Evolutionary conservation across 331 rosid species (phyloP), one percentile per base, ranked within the genome.

Genomic region (Prunus yedoensis): DNA sequence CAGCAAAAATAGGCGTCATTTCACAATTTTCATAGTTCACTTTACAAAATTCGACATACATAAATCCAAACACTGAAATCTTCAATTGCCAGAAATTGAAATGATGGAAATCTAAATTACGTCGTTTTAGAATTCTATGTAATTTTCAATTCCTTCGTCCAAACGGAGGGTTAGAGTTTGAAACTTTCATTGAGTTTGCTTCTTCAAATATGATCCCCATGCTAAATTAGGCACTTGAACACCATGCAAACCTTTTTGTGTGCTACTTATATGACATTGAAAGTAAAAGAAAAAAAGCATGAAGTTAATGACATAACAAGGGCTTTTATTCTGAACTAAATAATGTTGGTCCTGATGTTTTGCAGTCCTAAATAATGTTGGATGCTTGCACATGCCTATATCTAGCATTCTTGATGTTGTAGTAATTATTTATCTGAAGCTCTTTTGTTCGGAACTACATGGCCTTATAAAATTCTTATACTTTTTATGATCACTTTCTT

Each of bases 341-440:
- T 3, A n/a, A 20, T n/a, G 35, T 73, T 10, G 25, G 16, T 59
- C 17, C 21, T 73, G 9, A 64, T 46, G 43, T 52, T 41, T 52
- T 56, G 61, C 4, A 12, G 27, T 45, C 60, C 66, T 66, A 66
- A 14, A 27, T 56, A 28, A 21, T 49, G 15, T 23, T 12, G n/a
- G 68, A 57, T 16, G 28, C 70, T 45, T 77, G 13, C 61, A 13
- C 12, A n/a, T 32, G 10, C 47, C 11, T 21, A 47, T 53, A 23
- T 56, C 53, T 45, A 35, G 61, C n/a, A 38, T 25, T 20, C 61
- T 2, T 72, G 17, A 72, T 71, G 68, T 57, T 43, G 66, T n/a
- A n/a, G n/a, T 28, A 43, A 5, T 63, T 78, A 17, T 51, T 47
- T 8, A 66, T 52, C 2, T 20, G 52, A 62, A 74, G 35, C 23